These are phyloP conservation scores for Geranomyces variabilis DNA, from an alignment of 192 early-diverging fungal genomes.

Conservation along the genomic window DNA sequence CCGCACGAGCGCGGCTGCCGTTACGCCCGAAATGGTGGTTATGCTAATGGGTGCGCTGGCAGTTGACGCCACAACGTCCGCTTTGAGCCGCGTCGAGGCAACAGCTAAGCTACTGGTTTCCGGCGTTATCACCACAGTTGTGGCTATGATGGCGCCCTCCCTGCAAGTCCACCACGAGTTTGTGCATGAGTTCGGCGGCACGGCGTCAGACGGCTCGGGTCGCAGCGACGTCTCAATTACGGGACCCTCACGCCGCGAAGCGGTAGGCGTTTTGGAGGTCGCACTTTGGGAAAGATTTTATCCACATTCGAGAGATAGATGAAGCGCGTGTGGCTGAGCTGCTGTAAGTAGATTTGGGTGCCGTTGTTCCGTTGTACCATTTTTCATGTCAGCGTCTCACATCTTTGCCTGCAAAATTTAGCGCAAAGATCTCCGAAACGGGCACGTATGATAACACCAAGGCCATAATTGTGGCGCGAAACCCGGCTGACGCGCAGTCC, in stretches of 20 bases:
- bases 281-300: background rate
- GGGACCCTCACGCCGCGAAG: background rate
- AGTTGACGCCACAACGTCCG: background rate
- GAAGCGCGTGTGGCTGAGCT: too few relatives aligned
- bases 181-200: background rate
- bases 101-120: background rate
- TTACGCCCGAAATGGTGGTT: background rate
- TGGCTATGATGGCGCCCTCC: background rate
- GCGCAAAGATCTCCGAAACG: too few relatives aligned
- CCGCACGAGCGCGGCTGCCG: too few relatives aligned
- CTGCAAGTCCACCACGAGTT: constrained; percentile 1
- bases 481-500: too few relatives aligned
- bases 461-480: too few relatives aligned
- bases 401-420: too few relatives aligned
- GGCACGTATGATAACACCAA: too few relatives aligned
- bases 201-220: background rate
- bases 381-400: too few relatives aligned
- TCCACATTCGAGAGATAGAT: background rate
- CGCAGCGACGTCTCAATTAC: background rate
- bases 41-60: constrained; percentile 5
- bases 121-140: background rate
- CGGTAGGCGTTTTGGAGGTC: constrained; percentile 4
- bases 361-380: too few relatives aligned
- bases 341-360: too few relatives aligned
- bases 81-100: background rate